Evolutionary conservation across 805 yeast species (phyloP), one percentile per base, ranked within the genome.

Genomic region (Teunomyces panamensis): DNA sequence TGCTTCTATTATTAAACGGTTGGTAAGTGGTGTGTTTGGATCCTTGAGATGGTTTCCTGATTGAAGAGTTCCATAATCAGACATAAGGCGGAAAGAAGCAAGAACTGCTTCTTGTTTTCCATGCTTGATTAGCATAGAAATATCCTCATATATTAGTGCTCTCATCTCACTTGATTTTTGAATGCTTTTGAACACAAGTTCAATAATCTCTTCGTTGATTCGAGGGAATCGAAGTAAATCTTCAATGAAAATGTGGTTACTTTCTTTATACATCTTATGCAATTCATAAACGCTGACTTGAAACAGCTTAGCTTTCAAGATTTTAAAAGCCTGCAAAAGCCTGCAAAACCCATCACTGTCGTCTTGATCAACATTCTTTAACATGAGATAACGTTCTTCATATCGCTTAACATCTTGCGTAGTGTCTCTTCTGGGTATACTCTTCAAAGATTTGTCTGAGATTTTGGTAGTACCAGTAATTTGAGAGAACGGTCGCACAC

Each of bases 171-270:
- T 34, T 7, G 65, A 61, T 10, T 42, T 45, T 43, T 47, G 39
- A 39, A 52, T 59, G 14, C 51, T 49, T 10, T 28, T 14, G 30
- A 52, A 34, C 20, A 63, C 14, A 20, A 54, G 54, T n/a, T 49
- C 37, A 20, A 61, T 45, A 47, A 63, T 41, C 9, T 56, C 58
- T 29, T 44, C 39, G 42, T 57, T 58, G 42, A 53, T 49, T 30
- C 49, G 27, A 6, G 62, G 59, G 43, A 46, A 54, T 9, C 39
- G 29, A 49, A 62, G 45, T 13, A 63, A 44, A 42, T 65, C 69
- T 20, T 52, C 54, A 7, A 61, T 44, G 9, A 65, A 50, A 20
- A 46, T 44, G 6, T 26, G 30, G 11, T 2, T 26, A 37, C 41
- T 26, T 6, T 37, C 41, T 6, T 37, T 29, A 24, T 37, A 37